Conservation (phyloP, 2,329 filamentous ascomycete species). For the Triangularia setosa region DNA sequence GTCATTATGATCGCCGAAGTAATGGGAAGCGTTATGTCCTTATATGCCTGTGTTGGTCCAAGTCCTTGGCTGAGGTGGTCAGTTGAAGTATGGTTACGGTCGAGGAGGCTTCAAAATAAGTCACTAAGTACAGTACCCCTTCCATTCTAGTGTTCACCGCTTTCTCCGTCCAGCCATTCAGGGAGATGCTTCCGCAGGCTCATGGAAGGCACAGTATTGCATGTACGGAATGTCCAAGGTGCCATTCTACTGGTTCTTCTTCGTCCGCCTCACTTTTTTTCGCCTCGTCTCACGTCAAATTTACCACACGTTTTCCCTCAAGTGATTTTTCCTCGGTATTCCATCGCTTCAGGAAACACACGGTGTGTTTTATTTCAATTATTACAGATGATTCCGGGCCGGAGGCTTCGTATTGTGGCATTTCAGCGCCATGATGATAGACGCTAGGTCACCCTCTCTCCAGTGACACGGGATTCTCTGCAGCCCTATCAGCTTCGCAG, state of each 20-base stretch:
- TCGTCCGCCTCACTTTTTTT: conserved; percentile 27
- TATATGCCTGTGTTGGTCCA: conserved; percentile 18
- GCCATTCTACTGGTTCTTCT: conserved; percentile 20
- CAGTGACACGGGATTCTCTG: conserved; percentile 20
- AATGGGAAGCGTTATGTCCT: not conserved
- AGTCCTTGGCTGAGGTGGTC: conserved; percentile 10
- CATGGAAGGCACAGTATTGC: conserved; percentile 13
- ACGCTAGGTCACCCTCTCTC: conserved; percentile 2
- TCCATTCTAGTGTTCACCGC: conserved; percentile 18
- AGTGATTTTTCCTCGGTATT: not conserved
- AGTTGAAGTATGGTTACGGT: conserved; percentile 18
- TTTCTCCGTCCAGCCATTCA: conserved; percentile 20
- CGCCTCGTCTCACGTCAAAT: conserved; percentile 14
- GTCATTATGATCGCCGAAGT: not conserved
- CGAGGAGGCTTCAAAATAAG: conserved; percentile 12
- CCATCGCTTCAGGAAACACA: conserved; percentile 3
- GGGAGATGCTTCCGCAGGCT: conserved; percentile 12
- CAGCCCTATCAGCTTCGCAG: conserved; percentile 22
- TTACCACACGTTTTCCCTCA: conserved; percentile 10
- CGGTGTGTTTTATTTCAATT: not conserved
- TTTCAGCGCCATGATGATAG: not conserved
- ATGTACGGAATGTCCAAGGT: conserved; percentile 6
- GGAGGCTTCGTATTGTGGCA: not conserved
- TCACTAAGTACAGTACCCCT: conserved; percentile 14
- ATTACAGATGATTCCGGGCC: not conserved